Conservation (phyloP, 495 filamentous ascomycete species). For the Cercophora samala region DNA sequence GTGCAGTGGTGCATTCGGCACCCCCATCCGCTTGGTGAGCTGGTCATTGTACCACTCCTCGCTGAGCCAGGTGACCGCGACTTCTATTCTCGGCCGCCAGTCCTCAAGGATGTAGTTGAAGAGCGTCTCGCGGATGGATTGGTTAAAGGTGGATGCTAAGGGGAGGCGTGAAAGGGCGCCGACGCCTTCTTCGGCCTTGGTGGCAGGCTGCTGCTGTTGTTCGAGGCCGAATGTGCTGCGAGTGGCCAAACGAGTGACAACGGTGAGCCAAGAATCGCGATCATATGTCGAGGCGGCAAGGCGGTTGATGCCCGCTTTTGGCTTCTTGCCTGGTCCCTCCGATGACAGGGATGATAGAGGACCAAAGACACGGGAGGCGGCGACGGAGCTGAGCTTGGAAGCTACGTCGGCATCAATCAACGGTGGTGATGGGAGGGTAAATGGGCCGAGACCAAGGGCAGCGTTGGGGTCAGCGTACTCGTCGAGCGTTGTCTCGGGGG, state of each 20-base stretch:
- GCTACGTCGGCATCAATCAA: slow-evolving; percentile 65
- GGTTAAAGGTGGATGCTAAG: slow-evolving; percentile 59
- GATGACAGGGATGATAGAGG: slow-evolving; percentile 65
- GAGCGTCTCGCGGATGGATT: slow-evolving; percentile 58
- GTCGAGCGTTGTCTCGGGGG: slow-evolving; percentile 45
- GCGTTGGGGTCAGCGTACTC: slow-evolving; percentile 35
- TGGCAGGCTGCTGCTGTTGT: slow-evolving; percentile 26
- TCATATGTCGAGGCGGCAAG: slow-evolving; percentile 83
- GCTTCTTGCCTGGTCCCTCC: slow-evolving; percentile 45
- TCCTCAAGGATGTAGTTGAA: slow-evolving; percentile 85
- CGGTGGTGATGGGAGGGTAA: slow-evolving; percentile 75
- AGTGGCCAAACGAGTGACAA: slow-evolving; percentile 83
- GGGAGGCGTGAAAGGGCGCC: slow-evolving; percentile 26
- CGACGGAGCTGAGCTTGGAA: slow-evolving; percentile 61
- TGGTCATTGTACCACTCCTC: slow-evolving; percentile 98
- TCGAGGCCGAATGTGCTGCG: slow-evolving; percentile 68
- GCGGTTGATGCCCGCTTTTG: slow-evolving; percentile 69
- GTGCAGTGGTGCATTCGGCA: slow-evolving; percentile 48
- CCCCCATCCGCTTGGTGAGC: slow-evolving; percentile 49
- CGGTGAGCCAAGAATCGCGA: slow-evolving; percentile 84
- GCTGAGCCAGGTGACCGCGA: slow-evolving; percentile 85
- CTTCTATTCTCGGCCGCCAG: slow-evolving; percentile 79
- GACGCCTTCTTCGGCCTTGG: slow-evolving; percentile 50
- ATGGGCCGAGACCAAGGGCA: slow-evolving; percentile 56
- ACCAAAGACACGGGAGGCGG: slow-evolving; percentile 71